A percentile compares a stretch with the other conserved stretches of the same genome.
Conservation (phyloP, 2,329 filamentous ascomycete species). For the Helicocarpus griseus region DNA sequence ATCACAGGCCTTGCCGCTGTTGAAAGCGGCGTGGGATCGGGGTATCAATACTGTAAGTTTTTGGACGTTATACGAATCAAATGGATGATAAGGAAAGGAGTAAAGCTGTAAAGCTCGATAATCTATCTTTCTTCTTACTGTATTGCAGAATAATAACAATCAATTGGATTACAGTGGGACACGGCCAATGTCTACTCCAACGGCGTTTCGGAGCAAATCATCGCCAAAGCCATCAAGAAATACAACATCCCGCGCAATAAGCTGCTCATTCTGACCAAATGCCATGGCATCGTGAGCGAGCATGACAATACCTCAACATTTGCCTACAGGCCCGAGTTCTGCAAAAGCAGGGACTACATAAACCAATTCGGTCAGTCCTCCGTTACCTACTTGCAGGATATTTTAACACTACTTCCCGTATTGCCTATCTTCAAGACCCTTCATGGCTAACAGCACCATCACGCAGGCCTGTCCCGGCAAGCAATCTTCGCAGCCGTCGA, state of each 20-base stretch:
- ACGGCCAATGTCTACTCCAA: constrained; percentile 44
- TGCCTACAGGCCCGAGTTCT: constrained; percentile 30
- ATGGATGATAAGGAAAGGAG: no score
- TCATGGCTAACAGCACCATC: no score
- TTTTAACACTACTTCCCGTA: no score
- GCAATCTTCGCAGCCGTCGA: constrained; percentile 40
- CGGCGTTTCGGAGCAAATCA: constrained; percentile 44
- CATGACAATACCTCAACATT: constrained; percentile 25
- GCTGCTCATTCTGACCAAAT: constrained; percentile 50
- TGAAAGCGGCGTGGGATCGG: constrained; percentile 13
- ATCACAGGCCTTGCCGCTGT: constrained; percentile 11
- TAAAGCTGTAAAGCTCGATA: not conserved
- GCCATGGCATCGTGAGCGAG: constrained; percentile 31
- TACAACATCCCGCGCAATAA: constrained; percentile 49
- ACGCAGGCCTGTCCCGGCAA: constrained; percentile 25
- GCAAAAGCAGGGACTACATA: constrained; percentile 40
- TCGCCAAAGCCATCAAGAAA: constrained; percentile 49
- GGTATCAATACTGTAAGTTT: constrained; percentile 14
- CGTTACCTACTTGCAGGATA: no score
- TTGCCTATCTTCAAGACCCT: no score
- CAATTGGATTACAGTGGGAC: constrained; percentile 17
- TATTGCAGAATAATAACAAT: not conserved
- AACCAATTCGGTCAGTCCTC: constrained; percentile 27
- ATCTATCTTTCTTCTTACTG: not conserved
- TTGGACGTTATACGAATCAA: no score